Evolutionary conservation across 2,329 filamentous ascomycete species (phyloP), one percentile per base, ranked within the genome.

Genomic region (Neopestalotiopsis sp.): DNA sequence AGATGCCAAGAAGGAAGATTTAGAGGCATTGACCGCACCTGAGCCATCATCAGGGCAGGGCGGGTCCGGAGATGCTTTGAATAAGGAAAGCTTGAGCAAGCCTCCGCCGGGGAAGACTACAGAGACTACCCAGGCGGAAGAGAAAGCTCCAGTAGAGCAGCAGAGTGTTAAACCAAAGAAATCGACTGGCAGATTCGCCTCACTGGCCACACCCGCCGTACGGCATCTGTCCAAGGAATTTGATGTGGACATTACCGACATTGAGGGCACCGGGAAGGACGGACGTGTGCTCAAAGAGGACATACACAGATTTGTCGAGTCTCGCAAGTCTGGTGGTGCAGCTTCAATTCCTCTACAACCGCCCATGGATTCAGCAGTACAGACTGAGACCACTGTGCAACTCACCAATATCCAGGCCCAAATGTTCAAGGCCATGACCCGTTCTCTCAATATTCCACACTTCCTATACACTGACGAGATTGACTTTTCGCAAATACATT

Each of bases 391-490:
- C 9, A 81, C 85, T 1, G 86, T 91, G 40, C 84, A 88, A 68
- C 85, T 99, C 70, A 93, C 93, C 13, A 91, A 91, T 49, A 92
- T 93, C 14, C 95, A 98, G 82, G 87, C 89, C 49, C 92, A 94
- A 78, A 99, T 99, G 96, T 98, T 97, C 90, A 98, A 97, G 84
- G 88, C 91, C 70, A 99, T 99, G 96, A 98, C 95, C 14, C 90
- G 90, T 69, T 98, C 95, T 2, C 87, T 99, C 71, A 89, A 82
- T 65, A 98, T 98, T 75, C 96, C 96, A 0, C 96, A 98, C 81
- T 98, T 99, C 82, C 89, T 98, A 70, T 99, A 97, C 83, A 92
- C 94, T 53, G 94, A 97, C 81, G 93, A 95, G 78, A 86, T 97
- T 64, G 92, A 97, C 82, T 91, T 98, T 79, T 91, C 92, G 58